A percentile compares a stretch with the other conserved stretches of the same genome.
phyloP scores from a whole-genome alignment of 169 alveolate species.

The Eimeria falciformis region DNA sequence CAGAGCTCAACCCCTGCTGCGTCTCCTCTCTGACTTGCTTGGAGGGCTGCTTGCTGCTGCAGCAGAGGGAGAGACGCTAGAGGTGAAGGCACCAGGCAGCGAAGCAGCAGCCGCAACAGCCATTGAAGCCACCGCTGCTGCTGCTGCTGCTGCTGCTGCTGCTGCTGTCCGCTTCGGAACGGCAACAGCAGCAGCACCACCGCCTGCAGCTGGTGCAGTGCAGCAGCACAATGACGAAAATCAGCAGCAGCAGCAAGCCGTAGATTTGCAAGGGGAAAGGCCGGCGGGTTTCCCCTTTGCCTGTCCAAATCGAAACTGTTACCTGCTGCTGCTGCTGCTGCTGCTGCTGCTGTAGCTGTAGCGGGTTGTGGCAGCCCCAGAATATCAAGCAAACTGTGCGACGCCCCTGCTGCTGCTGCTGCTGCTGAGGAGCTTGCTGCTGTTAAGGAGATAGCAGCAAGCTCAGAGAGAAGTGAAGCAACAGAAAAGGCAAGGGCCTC shows the following conservation, averaged over 20 bases:
- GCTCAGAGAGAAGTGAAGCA: conserved; percentile 11
- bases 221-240: conserved; percentile 26
- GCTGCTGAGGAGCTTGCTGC: neutral
- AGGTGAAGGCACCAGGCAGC: conserved; percentile 1
- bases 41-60: conserved; percentile 62
- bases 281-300: neutral
- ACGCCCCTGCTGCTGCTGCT: neutral
- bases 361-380: conserved; percentile 1
- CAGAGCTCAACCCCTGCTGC: conserved; percentile 55
- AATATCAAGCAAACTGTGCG: neutral
- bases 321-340: conserved; percentile 4
- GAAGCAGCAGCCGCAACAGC: conserved; percentile 30
- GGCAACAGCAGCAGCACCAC: conserved; percentile 69
- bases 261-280: conserved; percentile 9
- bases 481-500: conserved; percentile 60
- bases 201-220: conserved; percentile 60
- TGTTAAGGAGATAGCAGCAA: neutral
- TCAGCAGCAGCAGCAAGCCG: conserved; percentile 40
- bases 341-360: conserved; percentile 12
- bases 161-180: conserved; percentile 39
- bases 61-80: conserved; percentile 53
- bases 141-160: conserved; percentile 63
- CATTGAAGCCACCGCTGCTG: conserved; percentile 4
- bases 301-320: neutral
- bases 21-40: neutral